Conservation (phyloP, 2,329 filamentous ascomycete genomes). For the Endocalyx cinctus region DNA sequence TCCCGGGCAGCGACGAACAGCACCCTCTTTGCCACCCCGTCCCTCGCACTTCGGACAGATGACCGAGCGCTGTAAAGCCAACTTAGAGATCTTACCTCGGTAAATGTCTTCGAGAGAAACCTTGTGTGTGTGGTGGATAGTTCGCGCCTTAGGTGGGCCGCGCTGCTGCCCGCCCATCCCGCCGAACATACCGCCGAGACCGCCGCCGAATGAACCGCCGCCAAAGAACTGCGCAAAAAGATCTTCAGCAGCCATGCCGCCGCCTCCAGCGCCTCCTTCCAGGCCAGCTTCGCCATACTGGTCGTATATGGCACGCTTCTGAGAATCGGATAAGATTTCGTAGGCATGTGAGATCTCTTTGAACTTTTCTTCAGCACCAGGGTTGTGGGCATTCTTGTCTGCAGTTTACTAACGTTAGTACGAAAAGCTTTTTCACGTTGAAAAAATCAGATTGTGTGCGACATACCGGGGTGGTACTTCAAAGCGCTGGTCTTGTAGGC, state of each 20-base stretch:
- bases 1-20: slow-evolving; percentile 86
- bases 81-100: slow-evolving; percentile 94
- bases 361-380: slow-evolving; percentile 93
- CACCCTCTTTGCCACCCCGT: slow-evolving; percentile 92
- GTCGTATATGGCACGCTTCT: slow-evolving; percentile 91
- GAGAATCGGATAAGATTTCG: slow-evolving; percentile 85
- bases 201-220: slow-evolving; percentile 64
- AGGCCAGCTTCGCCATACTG: slow-evolving; percentile 97
- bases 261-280: slow-evolving; percentile 75
- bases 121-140: slow-evolving; percentile 98
- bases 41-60: slow-evolving; percentile 95
- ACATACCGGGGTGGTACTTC: slow-evolving; percentile 78
- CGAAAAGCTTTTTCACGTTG: slow-evolving; percentile 3
- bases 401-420: slow-evolving; percentile 8
- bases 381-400: slow-evolving; percentile 98
- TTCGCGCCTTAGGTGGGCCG: slow-evolving; percentile 83
- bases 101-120: slow-evolving; percentile 98
- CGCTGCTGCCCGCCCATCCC: slow-evolving; percentile 70
- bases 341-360: slow-evolving; percentile 96
- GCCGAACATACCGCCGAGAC: slow-evolving; percentile 75
- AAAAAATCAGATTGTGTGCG: background rate
- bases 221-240: slow-evolving; percentile 97
- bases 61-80: slow-evolving; percentile 94
- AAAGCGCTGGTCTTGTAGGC: slow-evolving; percentile 80
- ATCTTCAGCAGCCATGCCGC: slow-evolving; percentile 92